These are phyloP conservation scores for Toxicodendron radicans DNA, from an alignment of 345 rosid species.

Conservation along the genomic window DNA sequence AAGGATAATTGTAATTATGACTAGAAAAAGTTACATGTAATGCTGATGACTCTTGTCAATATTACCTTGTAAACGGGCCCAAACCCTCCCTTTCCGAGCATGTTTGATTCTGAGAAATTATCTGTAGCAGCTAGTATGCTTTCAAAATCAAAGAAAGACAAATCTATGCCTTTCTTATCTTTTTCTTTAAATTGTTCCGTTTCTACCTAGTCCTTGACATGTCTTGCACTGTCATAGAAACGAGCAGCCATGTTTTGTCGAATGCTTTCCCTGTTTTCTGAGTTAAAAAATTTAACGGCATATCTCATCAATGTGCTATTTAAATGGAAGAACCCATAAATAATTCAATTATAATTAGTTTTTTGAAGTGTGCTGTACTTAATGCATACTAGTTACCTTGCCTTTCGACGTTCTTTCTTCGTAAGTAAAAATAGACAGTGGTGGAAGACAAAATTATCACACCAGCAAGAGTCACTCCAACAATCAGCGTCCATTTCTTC, in stretches of 20 bases:
- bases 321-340: background rate
- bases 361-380: background rate
- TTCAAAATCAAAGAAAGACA: constrained; percentile 42
- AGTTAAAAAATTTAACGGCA: background rate
- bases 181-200: constrained; percentile 29
- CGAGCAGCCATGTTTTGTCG: constrained; percentile 16
- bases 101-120: constrained; percentile 45
- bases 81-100: constrained; percentile 60
- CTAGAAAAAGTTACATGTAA: background rate
- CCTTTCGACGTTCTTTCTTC: constrained; percentile 11
- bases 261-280: constrained; percentile 21
- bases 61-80: constrained; percentile 67
- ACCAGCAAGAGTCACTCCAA: constrained; percentile 14
- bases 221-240: constrained; percentile 31
- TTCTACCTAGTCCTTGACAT: constrained; percentile 33
- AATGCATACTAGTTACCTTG: constrained; percentile 20
- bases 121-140: constrained; percentile 47
- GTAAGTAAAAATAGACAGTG: constrained; percentile 8
- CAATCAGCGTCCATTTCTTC: constrained; percentile 8
- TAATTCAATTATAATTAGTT: background rate
- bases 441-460: constrained; percentile 4
- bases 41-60: background rate
- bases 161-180: constrained; percentile 41
- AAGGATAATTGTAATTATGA: background rate
- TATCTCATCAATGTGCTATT: background rate